Conservation (phyloP, 2,329 filamentous ascomycete species). For the Endoconidiophora laricicola region DNA sequence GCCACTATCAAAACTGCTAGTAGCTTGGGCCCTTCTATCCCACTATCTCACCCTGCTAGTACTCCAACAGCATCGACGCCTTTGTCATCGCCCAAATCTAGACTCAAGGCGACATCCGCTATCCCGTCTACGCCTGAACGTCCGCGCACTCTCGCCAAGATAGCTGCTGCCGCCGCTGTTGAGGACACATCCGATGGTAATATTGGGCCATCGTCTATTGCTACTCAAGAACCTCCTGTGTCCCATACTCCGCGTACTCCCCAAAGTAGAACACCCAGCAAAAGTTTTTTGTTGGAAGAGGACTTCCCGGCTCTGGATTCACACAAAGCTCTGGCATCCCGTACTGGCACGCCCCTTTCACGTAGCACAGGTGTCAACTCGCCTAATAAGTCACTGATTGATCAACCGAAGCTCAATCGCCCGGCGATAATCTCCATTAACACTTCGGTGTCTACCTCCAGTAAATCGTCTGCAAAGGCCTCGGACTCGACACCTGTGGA, state of each 20-base stretch:
- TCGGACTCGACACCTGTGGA: background rate
- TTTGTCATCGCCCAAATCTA: slow-evolving; percentile 16
- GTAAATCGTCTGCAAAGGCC: background rate
- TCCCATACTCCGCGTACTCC: slow-evolving; percentile 20
- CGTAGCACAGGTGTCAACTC: background rate
- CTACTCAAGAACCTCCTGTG: slow-evolving; percentile 14
- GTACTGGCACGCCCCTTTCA: background rate
- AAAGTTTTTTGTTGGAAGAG: slow-evolving; percentile 34
- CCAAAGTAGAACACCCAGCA: slow-evolving; percentile 15
- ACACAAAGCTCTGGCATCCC: background rate
- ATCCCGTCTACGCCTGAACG: slow-evolving; percentile 8
- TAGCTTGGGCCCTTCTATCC: background rate
- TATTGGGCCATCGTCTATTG: background rate
- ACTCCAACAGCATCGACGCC: background rate
- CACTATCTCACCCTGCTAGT: background rate
- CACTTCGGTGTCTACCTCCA: background rate
- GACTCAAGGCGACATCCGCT: slow-evolving; percentile 11
- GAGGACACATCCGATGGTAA: background rate
- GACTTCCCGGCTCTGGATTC: slow-evolving; percentile 34
- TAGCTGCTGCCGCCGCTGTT: background rate
- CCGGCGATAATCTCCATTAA: background rate
- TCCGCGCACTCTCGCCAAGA: slow-evolving; percentile 3
- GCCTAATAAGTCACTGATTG: slow-evolving; percentile 4
- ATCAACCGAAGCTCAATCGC: slow-evolving; percentile 7
- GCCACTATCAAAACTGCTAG: background rate